Evolutionary conservation across 306 rosid genomes (phyloP), one percentile per base, ranked within the genome.

Genomic region (Lablab purpureus): DNA sequence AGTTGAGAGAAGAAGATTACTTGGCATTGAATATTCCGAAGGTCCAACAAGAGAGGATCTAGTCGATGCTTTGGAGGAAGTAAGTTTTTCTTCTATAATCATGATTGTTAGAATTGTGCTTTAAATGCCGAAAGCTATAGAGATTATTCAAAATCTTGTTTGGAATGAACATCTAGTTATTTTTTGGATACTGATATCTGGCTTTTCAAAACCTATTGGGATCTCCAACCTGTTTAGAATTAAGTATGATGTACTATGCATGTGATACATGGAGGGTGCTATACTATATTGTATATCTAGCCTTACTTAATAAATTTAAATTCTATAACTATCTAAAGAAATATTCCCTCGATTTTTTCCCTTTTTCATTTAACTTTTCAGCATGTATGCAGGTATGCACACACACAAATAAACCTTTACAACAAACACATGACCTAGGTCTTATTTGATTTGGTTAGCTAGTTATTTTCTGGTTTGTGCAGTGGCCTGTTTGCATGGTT

Each of bases 11-110:
- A 86, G 86, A 86, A 85, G 93, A 78, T 78, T 95, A 34, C 99
- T 95, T 67, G 99, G 99, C 47, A 90, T 88, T n/a, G 99, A 95
- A 81, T 92, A 93, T 49, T 79, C 84, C 9, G 97, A 95, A 78
- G 79, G 85, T 72, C 98, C 98, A 15, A 82, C 98, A 18, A 87
- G 99, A 84, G 98, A 92, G 2, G 99, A 95, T 59, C 85, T 95
- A 37, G 99, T 81, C 40, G 80, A 81, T 19, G 90, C 87, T 83
- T 82, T 95, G 87, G 98, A 95, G 71, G 92, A 92, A 82, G 99
- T 94, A 69, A 88, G 87, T 63, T 60, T 49, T 66, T 28, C 65
- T 59, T 52, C 30, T 60, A 67, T 59, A 17, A 17, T 21, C 13
- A 2, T 52, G 68, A 34, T 51, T 62, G 22, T 69, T 60, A 69